Percentiles rank a stretch among this genome's conserved stretches.
Conservation (phyloP, 164 flowering plant species). For the Taxillus chinensis region DNA sequence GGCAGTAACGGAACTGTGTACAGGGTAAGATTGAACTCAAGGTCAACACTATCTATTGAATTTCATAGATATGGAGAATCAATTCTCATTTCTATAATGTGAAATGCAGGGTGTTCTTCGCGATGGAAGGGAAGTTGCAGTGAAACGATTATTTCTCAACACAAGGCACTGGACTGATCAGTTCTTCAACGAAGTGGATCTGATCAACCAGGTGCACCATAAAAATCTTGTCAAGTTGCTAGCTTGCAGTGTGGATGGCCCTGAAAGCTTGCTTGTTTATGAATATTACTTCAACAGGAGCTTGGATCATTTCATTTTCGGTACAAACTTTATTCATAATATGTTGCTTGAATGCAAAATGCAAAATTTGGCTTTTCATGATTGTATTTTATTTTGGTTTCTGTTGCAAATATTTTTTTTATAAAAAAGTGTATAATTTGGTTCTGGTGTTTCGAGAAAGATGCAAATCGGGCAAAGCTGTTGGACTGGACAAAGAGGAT, state of each 20-base stretch:
- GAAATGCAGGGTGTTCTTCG: background rate
- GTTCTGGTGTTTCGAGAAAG: background rate
- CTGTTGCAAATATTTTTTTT: too few species aligned
- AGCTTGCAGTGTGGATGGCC: slow-evolving; percentile 15
- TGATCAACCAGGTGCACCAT: slow-evolving; percentile 9
- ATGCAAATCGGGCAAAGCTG: slow-evolving; percentile 5
- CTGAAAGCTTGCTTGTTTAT: slow-evolving; percentile 16
- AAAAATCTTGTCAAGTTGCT: slow-evolving; percentile 15
- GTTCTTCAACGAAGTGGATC: slow-evolving; percentile 13
- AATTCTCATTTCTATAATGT: background rate
- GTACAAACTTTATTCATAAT: background rate
- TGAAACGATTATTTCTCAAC: slow-evolving; percentile 12
- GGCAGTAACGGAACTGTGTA: slow-evolving; percentile 11
- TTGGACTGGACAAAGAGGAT: slow-evolving; percentile 13
- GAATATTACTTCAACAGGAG: slow-evolving; percentile 12
- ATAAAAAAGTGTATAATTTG: background rate
- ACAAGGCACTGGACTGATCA: slow-evolving; percentile 12
- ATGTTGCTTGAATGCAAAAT: too few species aligned
- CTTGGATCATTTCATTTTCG: slow-evolving; percentile 15
- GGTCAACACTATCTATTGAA: background rate
- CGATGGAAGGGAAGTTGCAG: slow-evolving; percentile 13
- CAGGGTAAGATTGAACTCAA: slow-evolving; percentile 4
- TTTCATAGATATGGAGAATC: too few species aligned
- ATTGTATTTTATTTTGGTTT: too few species aligned
- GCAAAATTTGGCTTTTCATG: too few species aligned